Evolutionary conservation across 2,329 filamentous ascomycete species (phyloP).

Genomic region (Pseudopyrenochaeta lycopersici): DNA sequence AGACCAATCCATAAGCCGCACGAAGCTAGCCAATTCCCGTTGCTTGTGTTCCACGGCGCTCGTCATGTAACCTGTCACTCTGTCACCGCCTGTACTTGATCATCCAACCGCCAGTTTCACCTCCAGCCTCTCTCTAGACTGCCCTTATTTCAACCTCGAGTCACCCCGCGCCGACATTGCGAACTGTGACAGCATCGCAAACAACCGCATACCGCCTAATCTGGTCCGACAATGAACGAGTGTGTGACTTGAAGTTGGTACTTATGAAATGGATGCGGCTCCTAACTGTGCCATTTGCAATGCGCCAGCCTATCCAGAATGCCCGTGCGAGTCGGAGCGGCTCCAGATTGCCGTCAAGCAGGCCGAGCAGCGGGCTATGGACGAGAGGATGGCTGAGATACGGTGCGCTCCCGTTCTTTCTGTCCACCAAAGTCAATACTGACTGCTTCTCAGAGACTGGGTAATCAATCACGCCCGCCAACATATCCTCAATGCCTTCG

Average conservation of each 20-base stretch:
- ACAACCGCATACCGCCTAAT: constrained; percentile 5
- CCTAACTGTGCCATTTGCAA: constrained; percentile 54
- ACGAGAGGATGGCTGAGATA: constrained; percentile 44
- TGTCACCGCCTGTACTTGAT: constrained; percentile 48
- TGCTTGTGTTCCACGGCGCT: constrained; percentile 31
- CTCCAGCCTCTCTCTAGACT: constrained; percentile 30
- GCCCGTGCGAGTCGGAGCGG: constrained; percentile 51
- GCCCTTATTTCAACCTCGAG: constrained; percentile 21
- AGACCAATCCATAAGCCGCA: constrained; percentile 42
- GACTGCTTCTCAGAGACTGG: constrained; percentile 53
- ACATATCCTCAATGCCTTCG: constrained; percentile 56
- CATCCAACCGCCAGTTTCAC: constrained; percentile 31
- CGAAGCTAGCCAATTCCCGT: constrained; percentile 42
- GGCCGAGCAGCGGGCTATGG: constrained; percentile 50
- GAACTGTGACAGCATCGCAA: constrained; percentile 11
- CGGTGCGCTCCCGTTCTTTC: constrained; percentile 30
- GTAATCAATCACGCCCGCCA: constrained; percentile 56
- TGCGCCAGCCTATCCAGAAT: constrained; percentile 50
- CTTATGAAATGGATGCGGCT: constrained; percentile 47
- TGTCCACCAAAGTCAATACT: constrained; percentile 12
- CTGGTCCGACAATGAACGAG: constrained; percentile 39
- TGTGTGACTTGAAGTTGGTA: constrained; percentile 31
- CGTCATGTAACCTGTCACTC: constrained; percentile 50
- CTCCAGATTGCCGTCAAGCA: constrained; percentile 52
- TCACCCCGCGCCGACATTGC: constrained; percentile 14